These are phyloP conservation scores for Dendryphion nanum DNA, from an alignment of 2,329 filamentous ascomycete species.

Conservation along the genomic window DNA sequence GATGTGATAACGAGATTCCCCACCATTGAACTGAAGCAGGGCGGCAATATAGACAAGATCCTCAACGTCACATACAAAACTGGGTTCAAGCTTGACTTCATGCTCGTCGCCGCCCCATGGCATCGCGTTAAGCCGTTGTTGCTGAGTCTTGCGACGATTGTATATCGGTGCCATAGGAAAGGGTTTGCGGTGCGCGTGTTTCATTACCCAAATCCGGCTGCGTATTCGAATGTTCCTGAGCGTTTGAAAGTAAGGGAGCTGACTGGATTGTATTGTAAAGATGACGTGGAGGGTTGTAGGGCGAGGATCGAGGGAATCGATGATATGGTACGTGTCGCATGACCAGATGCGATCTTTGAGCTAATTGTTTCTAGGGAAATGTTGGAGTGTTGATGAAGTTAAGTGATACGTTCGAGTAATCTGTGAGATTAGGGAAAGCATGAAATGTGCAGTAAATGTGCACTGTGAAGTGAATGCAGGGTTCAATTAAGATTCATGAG, in stretches of 20 bases:
- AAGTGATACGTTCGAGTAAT: no score
- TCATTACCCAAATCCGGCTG: not conserved
- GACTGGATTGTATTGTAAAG: not conserved
- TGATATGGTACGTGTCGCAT: not conserved
- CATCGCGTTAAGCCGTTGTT: not conserved
- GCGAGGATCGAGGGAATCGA: not conserved
- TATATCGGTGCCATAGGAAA: not conserved
- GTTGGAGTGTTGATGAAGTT: not conserved
- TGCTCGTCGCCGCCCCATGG: not conserved
- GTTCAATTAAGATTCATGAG: no score
- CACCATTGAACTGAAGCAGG: not conserved
- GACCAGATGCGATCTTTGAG: not conserved
- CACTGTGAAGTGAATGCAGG: no score
- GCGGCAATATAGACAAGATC: not conserved
- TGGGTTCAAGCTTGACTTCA: not conserved
- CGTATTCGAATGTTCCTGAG: not conserved
- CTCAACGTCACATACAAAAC: not conserved
- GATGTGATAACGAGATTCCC: not conserved
- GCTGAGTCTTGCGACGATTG: not conserved
- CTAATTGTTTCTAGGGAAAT: not conserved
- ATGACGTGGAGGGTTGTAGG: not conserved
- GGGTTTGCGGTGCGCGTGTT: not conserved
- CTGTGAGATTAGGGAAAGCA: not conserved
- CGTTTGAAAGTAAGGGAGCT: not conserved
- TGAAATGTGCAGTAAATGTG: no score